Percentiles rank a stretch among this genome's conserved stretches.
Conservation (phyloP, 169 alveolate genomes). For the Plasmodium falciparum region DNA sequence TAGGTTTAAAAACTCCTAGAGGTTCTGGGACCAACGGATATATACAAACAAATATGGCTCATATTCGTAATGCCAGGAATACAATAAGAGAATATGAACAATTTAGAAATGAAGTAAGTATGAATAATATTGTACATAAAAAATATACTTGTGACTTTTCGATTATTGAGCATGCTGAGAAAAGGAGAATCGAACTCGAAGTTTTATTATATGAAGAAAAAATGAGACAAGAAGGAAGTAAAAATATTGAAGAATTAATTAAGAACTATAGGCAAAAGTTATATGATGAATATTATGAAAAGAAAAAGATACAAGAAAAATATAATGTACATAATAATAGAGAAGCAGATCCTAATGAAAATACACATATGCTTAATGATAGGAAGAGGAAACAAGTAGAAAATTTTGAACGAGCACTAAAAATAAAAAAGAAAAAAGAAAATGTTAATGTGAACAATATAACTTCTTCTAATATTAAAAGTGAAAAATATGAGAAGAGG, state of each 20-base stretch:
- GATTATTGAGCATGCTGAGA: slow-evolving; percentile 73
- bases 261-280: slow-evolving; percentile 64
- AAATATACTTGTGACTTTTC: slow-evolving; percentile 75
- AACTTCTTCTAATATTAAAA: neutral
- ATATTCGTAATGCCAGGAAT: slow-evolving; percentile 68
- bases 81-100: slow-evolving; percentile 59
- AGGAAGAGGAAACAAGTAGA: slow-evolving; percentile 63
- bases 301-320: slow-evolving; percentile 48
- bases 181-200: slow-evolving; percentile 71
- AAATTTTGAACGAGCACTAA: slow-evolving; percentile 48
- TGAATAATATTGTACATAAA: slow-evolving; percentile 60
- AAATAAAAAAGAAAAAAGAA: slow-evolving; percentile 34
- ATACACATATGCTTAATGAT: slow-evolving; percentile 74
- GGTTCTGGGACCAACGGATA: slow-evolving; percentile 89
- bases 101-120: slow-evolving; percentile 43
- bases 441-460: neutral
- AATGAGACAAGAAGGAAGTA: slow-evolving; percentile 36
- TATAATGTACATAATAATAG: slow-evolving; percentile 20
- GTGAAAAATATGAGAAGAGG: neutral
- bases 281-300: slow-evolving; percentile 72
- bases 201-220: slow-evolving; percentile 72
- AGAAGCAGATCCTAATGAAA: slow-evolving; percentile 28
- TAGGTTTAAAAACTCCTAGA: slow-evolving; percentile 87
- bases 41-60: slow-evolving; percentile 85
- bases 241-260: slow-evolving; percentile 39